A percentile compares a stretch with the other conserved stretches of the same genome.
Conservation (phyloP, 2,329 filamentous ascomycete genomes). For the Thielaviopsis punctulata region DNA sequence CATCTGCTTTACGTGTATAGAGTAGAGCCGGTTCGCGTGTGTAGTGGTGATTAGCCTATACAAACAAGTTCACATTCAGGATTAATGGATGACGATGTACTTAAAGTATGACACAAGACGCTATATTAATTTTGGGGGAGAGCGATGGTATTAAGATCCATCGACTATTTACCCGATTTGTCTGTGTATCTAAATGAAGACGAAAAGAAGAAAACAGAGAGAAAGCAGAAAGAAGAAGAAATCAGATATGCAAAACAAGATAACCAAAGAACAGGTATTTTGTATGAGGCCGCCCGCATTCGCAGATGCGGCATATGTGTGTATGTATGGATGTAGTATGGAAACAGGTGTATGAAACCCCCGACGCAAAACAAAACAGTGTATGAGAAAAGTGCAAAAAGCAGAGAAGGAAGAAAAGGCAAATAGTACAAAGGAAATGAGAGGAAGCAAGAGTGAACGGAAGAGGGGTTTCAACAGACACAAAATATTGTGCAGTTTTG, state of each 20-base stretch:
- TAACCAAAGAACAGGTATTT: not conserved
- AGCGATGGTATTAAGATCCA: not conserved
- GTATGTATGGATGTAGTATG: no score
- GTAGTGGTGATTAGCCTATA: no score
- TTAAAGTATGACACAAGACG: not conserved
- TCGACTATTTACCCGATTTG: not conserved
- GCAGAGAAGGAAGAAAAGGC: not conserved
- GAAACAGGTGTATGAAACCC: not conserved
- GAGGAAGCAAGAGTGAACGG: not conserved
- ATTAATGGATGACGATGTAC: no score
- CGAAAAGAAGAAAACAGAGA: not conserved
- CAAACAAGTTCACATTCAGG: no score
- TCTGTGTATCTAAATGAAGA: not conserved
- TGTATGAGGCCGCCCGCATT: not conserved
- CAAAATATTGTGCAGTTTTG: constrained; percentile 8
- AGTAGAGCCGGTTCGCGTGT: no score
- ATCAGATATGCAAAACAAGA: not conserved
- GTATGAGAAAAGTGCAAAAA: not conserved
- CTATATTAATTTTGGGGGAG: not conserved
- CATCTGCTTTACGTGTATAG: no score
- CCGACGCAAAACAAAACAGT: not conserved
- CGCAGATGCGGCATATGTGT: not conserved
- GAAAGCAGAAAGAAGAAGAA: not conserved
- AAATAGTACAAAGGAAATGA: not conserved
- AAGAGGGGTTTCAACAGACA: not conserved